A percentile compares a stretch with the other conserved stretches of the same genome.
Conservation (phyloP, 345 rosid species). For the Limnanthes douglasii region DNA sequence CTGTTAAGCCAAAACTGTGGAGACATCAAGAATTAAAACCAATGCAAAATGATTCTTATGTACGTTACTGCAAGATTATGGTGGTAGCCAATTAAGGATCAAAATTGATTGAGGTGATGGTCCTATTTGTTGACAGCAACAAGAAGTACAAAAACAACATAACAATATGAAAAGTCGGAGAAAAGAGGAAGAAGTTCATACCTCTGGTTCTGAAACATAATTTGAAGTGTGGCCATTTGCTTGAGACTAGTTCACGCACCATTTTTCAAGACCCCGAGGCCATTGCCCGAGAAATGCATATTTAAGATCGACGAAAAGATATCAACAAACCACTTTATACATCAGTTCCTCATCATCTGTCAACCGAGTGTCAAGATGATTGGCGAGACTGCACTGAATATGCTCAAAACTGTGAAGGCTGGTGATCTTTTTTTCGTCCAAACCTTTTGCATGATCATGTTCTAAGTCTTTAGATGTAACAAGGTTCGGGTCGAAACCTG, state of each 20-base stretch:
- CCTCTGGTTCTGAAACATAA: background rate
- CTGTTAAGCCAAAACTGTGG: too few species aligned
- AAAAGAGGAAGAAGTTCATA: background rate
- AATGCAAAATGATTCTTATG: too few species aligned
- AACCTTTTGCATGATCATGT: background rate
- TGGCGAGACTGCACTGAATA: background rate
- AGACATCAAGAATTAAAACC: too few species aligned
- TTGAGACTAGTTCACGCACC: background rate
- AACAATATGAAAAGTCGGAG: too few species aligned
- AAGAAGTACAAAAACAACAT: too few species aligned
- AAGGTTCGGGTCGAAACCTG: constrained; percentile 7
- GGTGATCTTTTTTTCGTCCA: background rate
- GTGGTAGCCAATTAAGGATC: too few species aligned
- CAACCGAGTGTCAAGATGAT: too few species aligned
- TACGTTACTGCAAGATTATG: too few species aligned
- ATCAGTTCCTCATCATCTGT: background rate
- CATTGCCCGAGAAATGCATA: background rate
- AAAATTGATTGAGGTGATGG: too few species aligned
- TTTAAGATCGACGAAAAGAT: background rate
- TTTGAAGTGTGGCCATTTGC: background rate
- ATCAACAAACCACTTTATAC: background rate
- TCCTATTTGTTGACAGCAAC: too few species aligned
- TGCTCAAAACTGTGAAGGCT: background rate
- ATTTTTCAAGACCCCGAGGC: background rate
- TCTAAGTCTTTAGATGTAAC: background rate